Conservation (phyloP, 129 eudicot species). For the Flaveria linearis region DNA sequence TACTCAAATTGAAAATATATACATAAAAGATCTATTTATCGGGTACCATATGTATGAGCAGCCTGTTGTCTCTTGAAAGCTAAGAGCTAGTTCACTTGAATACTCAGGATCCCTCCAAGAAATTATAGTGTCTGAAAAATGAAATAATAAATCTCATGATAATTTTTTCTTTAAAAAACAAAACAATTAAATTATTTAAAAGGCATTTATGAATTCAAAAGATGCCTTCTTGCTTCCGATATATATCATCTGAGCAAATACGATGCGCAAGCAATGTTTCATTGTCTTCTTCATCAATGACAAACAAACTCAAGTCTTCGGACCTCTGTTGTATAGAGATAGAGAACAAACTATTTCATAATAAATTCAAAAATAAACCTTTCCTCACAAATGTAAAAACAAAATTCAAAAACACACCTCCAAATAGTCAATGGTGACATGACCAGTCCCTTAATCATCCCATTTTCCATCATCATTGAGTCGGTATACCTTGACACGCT, state of each 20-base stretch:
- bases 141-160: background rate
- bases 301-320: constrained; percentile 70
- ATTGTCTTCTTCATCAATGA: constrained; percentile 80
- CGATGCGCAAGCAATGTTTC: constrained; percentile 81
- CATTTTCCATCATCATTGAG: constrained; percentile 83
- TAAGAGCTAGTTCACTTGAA: constrained; percentile 88
- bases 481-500: constrained; percentile 92
- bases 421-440: constrained; percentile 74
- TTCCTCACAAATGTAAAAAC: background rate
- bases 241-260: constrained; percentile 76
- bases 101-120: constrained; percentile 87
- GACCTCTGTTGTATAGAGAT: constrained; percentile 54
- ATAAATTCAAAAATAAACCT: background rate
- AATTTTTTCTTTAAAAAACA: background rate
- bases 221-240: constrained; percentile 89
- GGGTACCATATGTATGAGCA: constrained; percentile 80
- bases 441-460: constrained; percentile 99
- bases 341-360: background rate
- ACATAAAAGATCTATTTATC: constrained; percentile 7
- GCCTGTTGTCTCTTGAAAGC: constrained; percentile 84
- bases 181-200: background rate
- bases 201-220: background rate
- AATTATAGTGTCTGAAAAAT: constrained; percentile 65
- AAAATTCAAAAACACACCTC: constrained; percentile 49
- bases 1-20: background rate